Conservation (phyloP, 306 rosid species). For the Prunus mume region DNA sequence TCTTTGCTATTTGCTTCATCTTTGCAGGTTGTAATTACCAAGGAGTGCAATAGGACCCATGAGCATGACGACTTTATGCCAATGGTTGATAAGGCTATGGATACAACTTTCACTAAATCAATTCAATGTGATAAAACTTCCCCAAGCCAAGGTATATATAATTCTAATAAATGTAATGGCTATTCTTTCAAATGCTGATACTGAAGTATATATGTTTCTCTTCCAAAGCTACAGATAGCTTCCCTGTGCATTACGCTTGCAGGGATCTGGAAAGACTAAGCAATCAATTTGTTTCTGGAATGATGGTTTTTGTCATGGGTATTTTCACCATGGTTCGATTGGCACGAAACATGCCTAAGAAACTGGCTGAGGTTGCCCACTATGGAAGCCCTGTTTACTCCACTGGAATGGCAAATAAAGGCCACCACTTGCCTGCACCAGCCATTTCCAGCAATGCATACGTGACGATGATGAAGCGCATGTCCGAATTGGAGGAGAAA, state of each 20-base stretch:
- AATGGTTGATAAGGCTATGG: conserved; percentile 37
- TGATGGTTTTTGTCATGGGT: conserved; percentile 63
- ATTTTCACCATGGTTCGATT: conserved; percentile 55
- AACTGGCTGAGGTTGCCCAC: conserved; percentile 43
- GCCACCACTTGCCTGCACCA: conserved; percentile 37
- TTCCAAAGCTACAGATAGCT: conserved; percentile 32
- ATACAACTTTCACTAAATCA: conserved; percentile 44
- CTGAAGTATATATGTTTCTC: neutral
- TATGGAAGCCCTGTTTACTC: conserved; percentile 38
- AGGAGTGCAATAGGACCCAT: conserved; percentile 19
- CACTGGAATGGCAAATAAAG: conserved; percentile 29
- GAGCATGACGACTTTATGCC: conserved; percentile 26
- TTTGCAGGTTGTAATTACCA: conserved; percentile 33
- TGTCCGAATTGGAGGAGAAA: conserved; percentile 73
- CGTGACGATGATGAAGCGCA: conserved; percentile 63
- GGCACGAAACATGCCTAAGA: conserved; percentile 60
- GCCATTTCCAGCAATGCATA: conserved; percentile 43
- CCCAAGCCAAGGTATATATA: conserved; percentile 40
- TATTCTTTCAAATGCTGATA: neutral
- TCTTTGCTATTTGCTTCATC: neutral
- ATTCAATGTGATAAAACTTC: conserved; percentile 27
- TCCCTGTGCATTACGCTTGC: conserved; percentile 10
- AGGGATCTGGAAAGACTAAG: conserved; percentile 36
- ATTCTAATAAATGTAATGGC: neutral
- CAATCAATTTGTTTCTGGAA: conserved; percentile 46